Evolutionary conservation across 257 asterid genomes (phyloP), one percentile per base, ranked within the genome.

Genomic region (Forsythia viridissima): DNA sequence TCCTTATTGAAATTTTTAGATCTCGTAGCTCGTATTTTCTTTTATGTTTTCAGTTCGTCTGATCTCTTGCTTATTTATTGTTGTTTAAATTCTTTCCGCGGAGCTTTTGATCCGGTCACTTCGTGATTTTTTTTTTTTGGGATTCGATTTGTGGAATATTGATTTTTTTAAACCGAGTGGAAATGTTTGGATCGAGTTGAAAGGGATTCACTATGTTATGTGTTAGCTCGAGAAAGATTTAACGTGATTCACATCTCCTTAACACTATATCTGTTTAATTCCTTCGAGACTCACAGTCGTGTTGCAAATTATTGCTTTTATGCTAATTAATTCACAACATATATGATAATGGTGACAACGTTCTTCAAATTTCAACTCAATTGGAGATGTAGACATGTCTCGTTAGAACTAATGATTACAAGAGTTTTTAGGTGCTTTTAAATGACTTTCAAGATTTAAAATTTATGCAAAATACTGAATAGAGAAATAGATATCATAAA

Each of bases 1-100:
- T 94, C 84, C 55, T 69, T 74, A 7, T 41, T 83, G 1, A 21
- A 5, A 20, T 11, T 70, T 67, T 61, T 80, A 79, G 86, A 80
- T 85, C 82, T 77, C 79, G 42, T 39, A 18, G 70, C 39, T 76
- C 61, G 51, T 15, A 30, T 2, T 44, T 48, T 12, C 4, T 74
- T 72, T 63, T 8, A 13, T 9, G 39, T 43, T 55, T 8, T 69
- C 20, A 63, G 39, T 78, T 61, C 20, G 13, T 51, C 63, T 8
- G 75, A 82, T 77, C 73, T 37, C 71, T 71, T 66, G 59, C 72
- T 68, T 46, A 77, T 77, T 43, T 7, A 44, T 61, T 20, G 52
- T 42, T 10, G 38, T 71, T 71, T 43, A 0, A n/a, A 30, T 71
- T 9, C 57, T 42, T 71, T 30, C 6, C 8, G 10, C 43, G 11